Percentiles rank a stretch among this genome's conserved stretches.
phyloP scores from a whole-genome alignment of 1,284 basidiomycete species.

The Ustilago cynodontis region DNA sequence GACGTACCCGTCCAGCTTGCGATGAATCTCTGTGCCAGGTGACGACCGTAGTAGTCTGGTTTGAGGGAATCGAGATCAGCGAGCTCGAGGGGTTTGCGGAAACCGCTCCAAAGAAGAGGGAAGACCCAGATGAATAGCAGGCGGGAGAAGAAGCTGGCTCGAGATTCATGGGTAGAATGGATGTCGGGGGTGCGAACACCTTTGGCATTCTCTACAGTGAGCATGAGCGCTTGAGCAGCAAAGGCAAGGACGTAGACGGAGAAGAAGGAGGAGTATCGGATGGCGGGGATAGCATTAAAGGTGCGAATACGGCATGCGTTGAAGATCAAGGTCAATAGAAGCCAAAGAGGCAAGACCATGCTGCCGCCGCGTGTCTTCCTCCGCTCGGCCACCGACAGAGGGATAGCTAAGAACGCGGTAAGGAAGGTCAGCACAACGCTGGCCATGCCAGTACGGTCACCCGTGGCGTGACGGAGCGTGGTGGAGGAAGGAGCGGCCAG shows the following conservation, averaged over 20 bases:
- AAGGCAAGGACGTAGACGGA: constrained; percentile 37
- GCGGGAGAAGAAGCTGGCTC: constrained; percentile 54
- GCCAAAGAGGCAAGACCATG: constrained; percentile 51
- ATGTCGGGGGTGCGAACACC: constrained; percentile 23
- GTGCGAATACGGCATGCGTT: constrained; percentile 52
- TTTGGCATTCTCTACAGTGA: constrained; percentile 49
- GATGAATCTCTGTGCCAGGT: constrained; percentile 33
- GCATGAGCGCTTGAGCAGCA: constrained; percentile 45
- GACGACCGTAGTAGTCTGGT: constrained; percentile 34
- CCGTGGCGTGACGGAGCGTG: constrained; percentile 18
- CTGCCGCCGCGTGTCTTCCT: constrained; percentile 47
- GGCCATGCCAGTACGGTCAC: constrained; percentile 17
- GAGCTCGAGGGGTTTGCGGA: constrained; percentile 40
- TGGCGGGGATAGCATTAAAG: constrained; percentile 36
- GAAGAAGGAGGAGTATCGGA: constrained; percentile 41
- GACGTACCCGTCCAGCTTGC: constrained; percentile 31
- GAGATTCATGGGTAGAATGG: constrained; percentile 44
- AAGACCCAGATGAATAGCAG: constrained; percentile 57
- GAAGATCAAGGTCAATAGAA: constrained; percentile 44
- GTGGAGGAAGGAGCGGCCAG: constrained; percentile 20
- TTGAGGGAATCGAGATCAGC: constrained; percentile 48
- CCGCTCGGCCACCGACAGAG: constrained; percentile 36
- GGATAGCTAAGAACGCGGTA: constrained; percentile 31
- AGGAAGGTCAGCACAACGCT: constrained; percentile 42
- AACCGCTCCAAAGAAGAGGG: constrained; percentile 49